Evolutionary conservation across 2,329 filamentous ascomycete species (phyloP), one percentile per base, ranked within the genome.

Genomic region (Fusarium albosuccineum): DNA sequence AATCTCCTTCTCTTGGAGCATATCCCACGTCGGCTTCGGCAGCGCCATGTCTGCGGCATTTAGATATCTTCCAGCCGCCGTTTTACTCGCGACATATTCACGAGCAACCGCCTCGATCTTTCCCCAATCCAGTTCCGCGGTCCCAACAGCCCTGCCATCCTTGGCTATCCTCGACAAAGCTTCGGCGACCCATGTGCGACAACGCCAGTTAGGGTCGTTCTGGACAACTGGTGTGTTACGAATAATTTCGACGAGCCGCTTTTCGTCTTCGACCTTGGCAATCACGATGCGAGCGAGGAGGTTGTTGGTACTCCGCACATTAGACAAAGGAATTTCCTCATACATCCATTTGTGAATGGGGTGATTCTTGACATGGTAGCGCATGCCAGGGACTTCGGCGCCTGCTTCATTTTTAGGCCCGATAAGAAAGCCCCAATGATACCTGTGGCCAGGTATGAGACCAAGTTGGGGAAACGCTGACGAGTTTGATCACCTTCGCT

Each of bases 131-230:
- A 79, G 48, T 29, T 71, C 46, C 6, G 77, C 68, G 0, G 78
- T 80, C 2, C 81, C 80, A 6, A 83, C 72, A 22, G 72, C 75
- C 45, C 70, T 76, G 2, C 77, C 75, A 60, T 83, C 79, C 5
- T 64, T 60, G 16, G 68, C 65, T 11, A 84, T 70, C 16, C 62
- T 73, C 0, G 29, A 44, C 16, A 84, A 48, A 0, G 73, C 81
- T 17, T 77, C 67, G 7, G 67, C 72, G 7, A 81, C 70, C 81
- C 81, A 84, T 4, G 70, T 72, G 6, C 77, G 75, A 60, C 79
- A 82, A n/a, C 75, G 76, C 77, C 79, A 83, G 42, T 64, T 68
- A 8, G 74, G 72, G 41, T 82, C 74, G 44, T 66, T 62, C 46
- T 79, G 72, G 4, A 78, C 60, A 6, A 82, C 60, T 5, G 78